Base-by-base conservation (phyloP, 768 basidiomycete genomes). In the Mycena vulgaris region DNA sequence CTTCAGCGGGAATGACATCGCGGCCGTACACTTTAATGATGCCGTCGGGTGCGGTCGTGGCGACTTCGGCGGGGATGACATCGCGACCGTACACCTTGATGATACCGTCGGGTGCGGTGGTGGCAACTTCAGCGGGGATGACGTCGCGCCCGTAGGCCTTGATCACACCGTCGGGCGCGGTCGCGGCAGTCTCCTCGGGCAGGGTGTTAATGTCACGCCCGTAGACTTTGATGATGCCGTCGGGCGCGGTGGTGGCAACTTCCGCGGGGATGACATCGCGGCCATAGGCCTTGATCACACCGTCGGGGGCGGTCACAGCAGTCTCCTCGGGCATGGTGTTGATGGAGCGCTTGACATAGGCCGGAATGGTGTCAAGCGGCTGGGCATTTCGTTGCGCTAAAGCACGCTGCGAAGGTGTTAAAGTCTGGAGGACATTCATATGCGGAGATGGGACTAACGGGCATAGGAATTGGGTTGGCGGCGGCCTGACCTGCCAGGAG, bases 401-500 rank as follows among this genome's bases (percentile, higher is more conserved):
- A 28, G 68, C 64, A 57, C 68, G 75, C 80, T 77, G 70, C 10
- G 40, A 55, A 47, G 51, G 5, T 45, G 6, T 45, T 14, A 19
- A 70, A 23, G 25, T 63, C 11, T 52, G 53, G 66, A 42, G 16
- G 57, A 33, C 27, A 58, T 16, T 31, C 14, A n/a, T 39, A n/a
- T 11, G 21, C 11, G 17, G 59, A 33, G 42, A 16, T 2, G 2
- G 8, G 28, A 75, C 84, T 66, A 58, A 89, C 83, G 59, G 83
- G 81, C 77, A 84, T 78, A n/a, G 86, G 85, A 66, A 88, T 69
- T 10, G 89, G 79, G 21, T 79, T 80, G 40, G 82, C 80, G 49
- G 84, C 78, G 55, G 80, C 86, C 74, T 86, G 84, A 74, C 85
- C 80, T 71, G 84, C 83, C 75, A 87, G 77, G 70, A 84, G 71